A percentile compares a stretch with the other conserved stretches of the same genome.
phyloP scores from a whole-genome alignment of 1,139 yeast species.

The Debaryomyces robertsiae region DNA sequence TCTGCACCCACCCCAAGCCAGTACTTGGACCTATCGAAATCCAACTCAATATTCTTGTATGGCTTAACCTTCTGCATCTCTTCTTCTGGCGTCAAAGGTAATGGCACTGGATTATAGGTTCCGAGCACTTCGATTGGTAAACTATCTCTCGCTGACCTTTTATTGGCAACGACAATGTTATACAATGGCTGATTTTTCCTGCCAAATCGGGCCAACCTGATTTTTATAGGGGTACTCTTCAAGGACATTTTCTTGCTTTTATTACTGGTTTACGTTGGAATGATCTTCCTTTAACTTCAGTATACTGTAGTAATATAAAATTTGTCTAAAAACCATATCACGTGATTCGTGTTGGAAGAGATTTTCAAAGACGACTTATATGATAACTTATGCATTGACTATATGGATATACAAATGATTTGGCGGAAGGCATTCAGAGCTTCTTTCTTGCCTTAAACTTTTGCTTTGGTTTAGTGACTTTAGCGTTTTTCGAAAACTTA shows the following conservation, averaged over 20 bases:
- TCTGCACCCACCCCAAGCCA: slow-evolving; percentile 99
- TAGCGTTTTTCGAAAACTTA: slow-evolving; percentile 24
- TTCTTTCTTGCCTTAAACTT: slow-evolving; percentile 63
- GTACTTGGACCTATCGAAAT: slow-evolving; percentile 89
- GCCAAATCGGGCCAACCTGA: slow-evolving; percentile 92
- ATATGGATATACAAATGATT: slow-evolving; percentile 2
- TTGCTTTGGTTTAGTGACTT: slow-evolving; percentile 44
- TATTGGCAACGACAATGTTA: slow-evolving; percentile 87
- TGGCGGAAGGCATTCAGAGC: slow-evolving; percentile 30
- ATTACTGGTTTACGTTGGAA: neutral
- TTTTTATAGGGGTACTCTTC: slow-evolving; percentile 32
- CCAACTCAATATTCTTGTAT: slow-evolving; percentile 77
- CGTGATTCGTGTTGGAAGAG: too few relatives aligned
- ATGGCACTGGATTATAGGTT: slow-evolving; percentile 84
- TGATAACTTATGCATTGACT: slow-evolving; percentile 4
- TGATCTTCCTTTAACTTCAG: too few relatives aligned
- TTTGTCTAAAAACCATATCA: too few relatives aligned
- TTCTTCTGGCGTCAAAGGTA: slow-evolving; percentile 65
- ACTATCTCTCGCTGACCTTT: slow-evolving; percentile 71
- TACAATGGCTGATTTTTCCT: slow-evolving; percentile 84
- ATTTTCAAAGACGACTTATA: too few relatives aligned
- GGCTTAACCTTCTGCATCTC: slow-evolving; percentile 57
- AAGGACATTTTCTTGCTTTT: slow-evolving; percentile 15
- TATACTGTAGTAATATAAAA: too few relatives aligned
- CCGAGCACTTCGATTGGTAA: slow-evolving; percentile 95